Conservation (phyloP, 345 rosid species). For the Populus pruinosa region DNA sequence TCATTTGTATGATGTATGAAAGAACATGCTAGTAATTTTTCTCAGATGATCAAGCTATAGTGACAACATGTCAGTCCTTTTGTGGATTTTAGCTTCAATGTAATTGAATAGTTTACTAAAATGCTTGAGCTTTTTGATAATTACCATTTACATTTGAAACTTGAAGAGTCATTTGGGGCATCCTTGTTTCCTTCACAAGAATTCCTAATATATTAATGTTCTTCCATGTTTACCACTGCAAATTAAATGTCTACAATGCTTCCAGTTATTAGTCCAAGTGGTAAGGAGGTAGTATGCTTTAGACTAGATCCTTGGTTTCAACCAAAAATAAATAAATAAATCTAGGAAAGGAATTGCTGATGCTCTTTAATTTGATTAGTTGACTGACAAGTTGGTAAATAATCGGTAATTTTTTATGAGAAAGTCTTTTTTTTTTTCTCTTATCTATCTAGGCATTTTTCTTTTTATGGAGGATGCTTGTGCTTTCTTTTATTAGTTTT, state of each 20-base stretch:
- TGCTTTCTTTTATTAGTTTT: background rate
- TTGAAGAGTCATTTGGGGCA: background rate
- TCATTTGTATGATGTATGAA: background rate
- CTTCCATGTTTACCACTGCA: background rate
- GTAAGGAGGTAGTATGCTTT: background rate
- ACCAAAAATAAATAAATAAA: background rate
- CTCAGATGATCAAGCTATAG: background rate
- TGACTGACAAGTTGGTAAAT: background rate
- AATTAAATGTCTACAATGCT: background rate
- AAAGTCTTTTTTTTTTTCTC: background rate
- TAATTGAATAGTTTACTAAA: background rate
- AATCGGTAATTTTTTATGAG: background rate
- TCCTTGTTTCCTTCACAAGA: background rate
- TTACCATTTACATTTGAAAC: background rate
- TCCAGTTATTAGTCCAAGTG: background rate
- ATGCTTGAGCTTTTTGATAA: background rate
- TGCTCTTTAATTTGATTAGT: background rate
- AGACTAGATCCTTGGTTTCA: background rate
- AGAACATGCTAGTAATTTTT: background rate
- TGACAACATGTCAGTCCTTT: background rate
- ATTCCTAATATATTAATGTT: background rate
- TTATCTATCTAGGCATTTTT: background rate
- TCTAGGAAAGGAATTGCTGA: background rate
- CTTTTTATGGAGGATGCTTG: background rate
- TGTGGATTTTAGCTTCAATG: background rate